Evolutionary conservation across 306 rosid genomes (phyloP), one percentile per base, ranked within the genome.

Genomic region (Bauhinia variegata): DNA sequence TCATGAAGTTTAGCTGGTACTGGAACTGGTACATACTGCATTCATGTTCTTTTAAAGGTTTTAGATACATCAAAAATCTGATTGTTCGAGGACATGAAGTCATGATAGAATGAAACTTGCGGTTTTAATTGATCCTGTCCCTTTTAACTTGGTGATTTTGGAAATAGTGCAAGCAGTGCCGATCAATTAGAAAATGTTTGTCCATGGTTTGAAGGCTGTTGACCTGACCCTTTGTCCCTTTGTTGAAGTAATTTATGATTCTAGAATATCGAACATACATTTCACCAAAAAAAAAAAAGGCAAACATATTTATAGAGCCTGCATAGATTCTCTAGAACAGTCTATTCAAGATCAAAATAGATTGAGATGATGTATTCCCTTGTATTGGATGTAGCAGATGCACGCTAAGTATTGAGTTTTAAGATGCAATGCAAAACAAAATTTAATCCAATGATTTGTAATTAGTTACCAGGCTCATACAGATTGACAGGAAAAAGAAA

Each of bases 401-500:
- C 52, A 38, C 32, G 18, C 44, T n/a, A 50, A 36, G 11, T 8
- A 10, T 36, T 1, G 7, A 12, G 12, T 19, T 5, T 11, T 60
- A 23, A 31, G 17, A 28, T 4, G 14, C 11, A 61, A 28, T 4
- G 14, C 11, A 61, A 11, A 67, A 46, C 54, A 30, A 68, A 17
- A 46, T 17, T 4, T 5, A 10, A 18, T 34, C 11, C 34, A 31
- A 1, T 47, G 34, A 13, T 34, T 32, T 32, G 36, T 9, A 53
- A n/a, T 47, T 7, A 41, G 54, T 42, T 42, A 43, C 34, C 34
- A 11, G 18, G 36, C 41, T 71, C 46, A 39, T 4, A 13, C 4
- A 55, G 19, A 46, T 64, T 55, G 57, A 46, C 58, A 16, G 18
- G 57, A 34, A 57, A 33, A n/a, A 57, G 2, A 23, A 23, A 23